These are phyloP conservation scores for Emergomyces pasteurianus DNA, from an alignment of 2,329 filamentous ascomycete species.

Conservation along the genomic window DNA sequence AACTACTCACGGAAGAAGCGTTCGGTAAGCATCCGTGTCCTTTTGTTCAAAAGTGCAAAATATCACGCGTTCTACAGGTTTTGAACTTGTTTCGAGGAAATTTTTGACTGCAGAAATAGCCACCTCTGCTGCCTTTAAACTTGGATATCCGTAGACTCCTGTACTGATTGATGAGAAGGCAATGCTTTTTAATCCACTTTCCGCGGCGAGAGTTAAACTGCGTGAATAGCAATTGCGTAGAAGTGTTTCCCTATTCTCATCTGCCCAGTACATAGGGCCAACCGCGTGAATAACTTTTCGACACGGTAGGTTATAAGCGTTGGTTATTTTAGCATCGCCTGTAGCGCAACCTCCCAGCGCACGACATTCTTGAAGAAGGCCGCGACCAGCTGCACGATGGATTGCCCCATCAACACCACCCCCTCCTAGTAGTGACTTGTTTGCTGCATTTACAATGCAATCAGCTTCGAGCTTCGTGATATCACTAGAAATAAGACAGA, in stretches of 20 bases:
- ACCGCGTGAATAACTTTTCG: conserved; percentile 80
- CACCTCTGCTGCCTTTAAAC: conserved; percentile 55
- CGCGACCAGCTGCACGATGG: conserved; percentile 64
- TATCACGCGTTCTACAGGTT: conserved; percentile 56
- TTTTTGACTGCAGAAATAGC: conserved; percentile 51
- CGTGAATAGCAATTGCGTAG: conserved; percentile 56
- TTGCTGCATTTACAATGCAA: conserved; percentile 89
- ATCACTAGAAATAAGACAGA: conserved; percentile 61
- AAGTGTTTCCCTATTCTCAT: conserved; percentile 26
- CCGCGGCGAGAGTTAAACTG: conserved; percentile 59
- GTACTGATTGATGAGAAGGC: conserved; percentile 82
- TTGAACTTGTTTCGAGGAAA: conserved; percentile 37
- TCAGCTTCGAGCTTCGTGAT: conserved; percentile 70
- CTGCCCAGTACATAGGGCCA: conserved; percentile 59
- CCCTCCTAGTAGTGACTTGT: conserved; percentile 63
- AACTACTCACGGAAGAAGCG: conserved; percentile 58
- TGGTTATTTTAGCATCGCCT: conserved; percentile 72
- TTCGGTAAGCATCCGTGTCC: conserved; percentile 62
- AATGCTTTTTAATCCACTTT: conserved; percentile 54
- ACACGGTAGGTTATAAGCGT: conserved; percentile 62
- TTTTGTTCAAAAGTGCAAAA: conserved; percentile 77
- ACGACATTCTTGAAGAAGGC: conserved; percentile 59
- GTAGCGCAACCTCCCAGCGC: conserved; percentile 60
- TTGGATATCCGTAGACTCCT: conserved; percentile 81
- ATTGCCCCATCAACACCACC: conserved; percentile 89